Conservation (phyloP, 2,329 filamentous ascomycete genomes). For the Alternaria postmessia region DNA sequence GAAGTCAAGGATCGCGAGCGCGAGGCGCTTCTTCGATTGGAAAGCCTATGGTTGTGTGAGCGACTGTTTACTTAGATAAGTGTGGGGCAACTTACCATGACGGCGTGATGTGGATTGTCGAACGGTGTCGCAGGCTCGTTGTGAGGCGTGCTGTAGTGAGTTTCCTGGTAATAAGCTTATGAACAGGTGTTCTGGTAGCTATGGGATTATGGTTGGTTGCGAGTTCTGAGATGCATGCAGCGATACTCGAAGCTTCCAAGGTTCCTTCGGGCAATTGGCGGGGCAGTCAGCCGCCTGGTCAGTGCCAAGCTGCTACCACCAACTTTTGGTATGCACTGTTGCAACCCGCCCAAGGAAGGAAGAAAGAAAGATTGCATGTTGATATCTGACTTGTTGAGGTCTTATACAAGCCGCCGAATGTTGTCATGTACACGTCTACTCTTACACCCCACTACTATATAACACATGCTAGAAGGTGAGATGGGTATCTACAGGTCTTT, state of each 20-base stretch:
- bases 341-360: not conserved
- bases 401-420: conserved; percentile 27
- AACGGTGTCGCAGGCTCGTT: conserved; percentile 8
- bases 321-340: not conserved
- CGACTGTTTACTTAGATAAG: conserved; percentile 14
- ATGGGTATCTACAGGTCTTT: conserved; percentile 26
- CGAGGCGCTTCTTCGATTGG: conserved; percentile 80
- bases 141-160: not conserved
- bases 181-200: conserved; percentile 7
- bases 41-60: conserved; percentile 47
- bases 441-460: conserved; percentile 33
- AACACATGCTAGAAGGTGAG: conserved; percentile 32
- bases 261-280: conserved; percentile 31
- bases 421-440: conserved; percentile 41
- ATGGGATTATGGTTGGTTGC: conserved; percentile 9
- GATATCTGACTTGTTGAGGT: conserved; percentile 6
- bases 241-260: conserved; percentile 42
- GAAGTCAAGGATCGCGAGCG: conserved; percentile 97
- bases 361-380: too few species aligned
- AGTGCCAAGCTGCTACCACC: conserved; percentile 22
- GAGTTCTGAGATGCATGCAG: conserved; percentile 12
- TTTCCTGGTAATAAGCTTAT: not conserved
- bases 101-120: conserved; percentile 25
- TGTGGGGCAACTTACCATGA: conserved; percentile 39
- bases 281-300: conserved; percentile 15